Conservation (phyloP, 1,284 basidiomycete genomes). For the Hemileia vastatrix region DNA sequence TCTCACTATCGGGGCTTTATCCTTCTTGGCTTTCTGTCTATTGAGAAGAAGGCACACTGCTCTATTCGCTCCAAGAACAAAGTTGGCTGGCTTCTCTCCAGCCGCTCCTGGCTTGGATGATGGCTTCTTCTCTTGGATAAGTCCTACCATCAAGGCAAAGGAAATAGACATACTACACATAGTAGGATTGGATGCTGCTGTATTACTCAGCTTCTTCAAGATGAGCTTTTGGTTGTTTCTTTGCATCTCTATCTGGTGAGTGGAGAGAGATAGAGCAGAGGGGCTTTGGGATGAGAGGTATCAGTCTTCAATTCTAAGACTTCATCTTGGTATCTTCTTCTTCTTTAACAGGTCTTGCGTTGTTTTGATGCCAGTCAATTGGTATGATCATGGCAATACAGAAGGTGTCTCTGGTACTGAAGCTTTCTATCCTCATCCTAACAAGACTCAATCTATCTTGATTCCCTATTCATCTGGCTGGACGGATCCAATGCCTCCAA, state of each 20-base stretch:
- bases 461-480: constrained; percentile 33
- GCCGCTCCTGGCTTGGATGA: constrained; percentile 38
- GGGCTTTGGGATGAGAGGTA: neutral
- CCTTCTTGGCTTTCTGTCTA: constrained; percentile 80
- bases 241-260: constrained; percentile 57
- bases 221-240: constrained; percentile 84
- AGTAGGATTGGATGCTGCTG: constrained; percentile 89
- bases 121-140: constrained; percentile 84
- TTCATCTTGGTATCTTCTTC: constrained; percentile 69
- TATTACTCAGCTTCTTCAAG: constrained; percentile 88
- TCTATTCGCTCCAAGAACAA: constrained; percentile 81
- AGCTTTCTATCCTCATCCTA: constrained; percentile 7
- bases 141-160: constrained; percentile 78
- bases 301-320: neutral
- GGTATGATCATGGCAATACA: constrained; percentile 63
- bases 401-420: constrained; percentile 49
- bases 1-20: constrained; percentile 61
- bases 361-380: constrained; percentile 46
- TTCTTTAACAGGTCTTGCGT: constrained; percentile 49
- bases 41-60: constrained; percentile 76
- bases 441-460: constrained; percentile 45
- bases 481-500: constrained; percentile 29
- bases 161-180: constrained; percentile 93
- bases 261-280: constrained; percentile 1
- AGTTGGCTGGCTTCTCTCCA: constrained; percentile 51